Conservation (phyloP, 2,329 filamentous ascomycete genomes). For the Aspergillus quadricinctus region DNA sequence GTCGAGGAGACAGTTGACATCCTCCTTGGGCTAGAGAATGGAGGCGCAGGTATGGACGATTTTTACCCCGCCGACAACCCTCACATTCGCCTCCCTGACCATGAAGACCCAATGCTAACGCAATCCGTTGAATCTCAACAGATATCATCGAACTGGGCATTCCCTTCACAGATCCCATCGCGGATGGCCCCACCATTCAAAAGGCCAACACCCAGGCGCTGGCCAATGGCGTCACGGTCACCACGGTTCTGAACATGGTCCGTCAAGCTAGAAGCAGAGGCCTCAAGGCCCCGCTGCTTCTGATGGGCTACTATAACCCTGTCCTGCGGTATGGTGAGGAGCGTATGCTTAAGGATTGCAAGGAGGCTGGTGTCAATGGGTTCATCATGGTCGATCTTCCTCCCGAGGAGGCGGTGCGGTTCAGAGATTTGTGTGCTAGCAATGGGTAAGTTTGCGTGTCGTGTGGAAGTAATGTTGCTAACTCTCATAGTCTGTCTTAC, state of each 20-base stretch:
- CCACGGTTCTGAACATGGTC: constrained; percentile 75
- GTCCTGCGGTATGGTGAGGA: constrained; percentile 93
- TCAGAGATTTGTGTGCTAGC: constrained; percentile 32
- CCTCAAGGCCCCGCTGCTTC: constrained; percentile 73
- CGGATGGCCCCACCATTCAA: constrained; percentile 95
- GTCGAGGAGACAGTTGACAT: constrained; percentile 78
- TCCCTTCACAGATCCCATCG: constrained; percentile 97
- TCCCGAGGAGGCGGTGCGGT: constrained; percentile 92
- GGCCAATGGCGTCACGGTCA: constrained; percentile 80
- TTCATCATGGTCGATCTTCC: constrained; percentile 96
- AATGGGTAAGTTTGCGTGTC: constrained; percentile 23
- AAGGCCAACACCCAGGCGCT: constrained; percentile 89
- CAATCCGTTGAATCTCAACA: constrained; percentile 31
- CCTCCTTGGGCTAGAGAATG: constrained; percentile 83
- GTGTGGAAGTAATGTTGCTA: not conserved
- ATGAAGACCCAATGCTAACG: not conserved
- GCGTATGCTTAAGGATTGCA: constrained; percentile 76
- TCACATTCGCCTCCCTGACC: not conserved
- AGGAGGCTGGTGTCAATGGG: constrained; percentile 80
- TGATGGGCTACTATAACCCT: constrained; percentile 99
- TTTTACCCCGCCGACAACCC: not conserved
- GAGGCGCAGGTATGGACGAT: constrained; percentile 68
- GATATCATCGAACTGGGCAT: constrained; percentile 95
- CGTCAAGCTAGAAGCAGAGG: constrained; percentile 73
- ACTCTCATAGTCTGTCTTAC: constrained; percentile 67